phyloP scores from a whole-genome alignment of 768 basidiomycete species.

The Suillus ampliporus region DNA sequence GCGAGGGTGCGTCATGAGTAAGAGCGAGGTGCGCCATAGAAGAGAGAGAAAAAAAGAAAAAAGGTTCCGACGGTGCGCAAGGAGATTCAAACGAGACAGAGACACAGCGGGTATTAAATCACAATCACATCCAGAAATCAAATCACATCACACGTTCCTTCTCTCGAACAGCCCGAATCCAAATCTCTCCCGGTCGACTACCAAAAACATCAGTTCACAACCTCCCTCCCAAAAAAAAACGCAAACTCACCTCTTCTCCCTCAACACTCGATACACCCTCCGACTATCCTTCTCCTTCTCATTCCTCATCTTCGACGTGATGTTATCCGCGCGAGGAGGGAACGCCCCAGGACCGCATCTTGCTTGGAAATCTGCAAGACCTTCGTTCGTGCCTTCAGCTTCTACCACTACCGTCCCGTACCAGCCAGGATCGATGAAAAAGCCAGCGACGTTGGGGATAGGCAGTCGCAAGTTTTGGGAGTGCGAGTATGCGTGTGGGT shows the following conservation, averaged over 20 bases:
- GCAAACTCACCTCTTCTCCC: constrained; percentile 72
- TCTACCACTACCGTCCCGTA: constrained; percentile 84
- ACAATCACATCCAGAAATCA: neutral
- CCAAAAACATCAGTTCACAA: constrained; percentile 12
- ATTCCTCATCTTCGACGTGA: constrained; percentile 39
- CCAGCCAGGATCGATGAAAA: constrained; percentile 80
- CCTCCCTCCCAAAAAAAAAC: constrained; percentile 7
- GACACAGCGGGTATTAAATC: neutral
- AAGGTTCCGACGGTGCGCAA: no score
- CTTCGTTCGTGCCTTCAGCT: constrained; percentile 87
- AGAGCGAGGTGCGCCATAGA: no score
- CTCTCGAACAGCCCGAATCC: constrained; percentile 67
- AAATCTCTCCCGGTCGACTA: constrained; percentile 78
- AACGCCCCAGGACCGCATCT: constrained; percentile 74
- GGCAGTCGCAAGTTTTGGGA: constrained; percentile 42
- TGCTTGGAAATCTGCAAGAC: constrained; percentile 75
- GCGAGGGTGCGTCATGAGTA: no score
- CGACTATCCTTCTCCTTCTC: constrained; percentile 50
- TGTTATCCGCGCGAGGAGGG: constrained; percentile 57
- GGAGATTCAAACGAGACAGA: neutral
- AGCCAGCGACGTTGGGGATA: constrained; percentile 58
- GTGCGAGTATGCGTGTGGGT: constrained; percentile 34
- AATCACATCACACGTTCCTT: constrained; percentile 64
- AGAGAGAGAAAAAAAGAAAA: no score
- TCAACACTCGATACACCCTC: constrained; percentile 71